Conservation (phyloP, 495 filamentous ascomycete genomes). For the Penicillium manginii region DNA sequence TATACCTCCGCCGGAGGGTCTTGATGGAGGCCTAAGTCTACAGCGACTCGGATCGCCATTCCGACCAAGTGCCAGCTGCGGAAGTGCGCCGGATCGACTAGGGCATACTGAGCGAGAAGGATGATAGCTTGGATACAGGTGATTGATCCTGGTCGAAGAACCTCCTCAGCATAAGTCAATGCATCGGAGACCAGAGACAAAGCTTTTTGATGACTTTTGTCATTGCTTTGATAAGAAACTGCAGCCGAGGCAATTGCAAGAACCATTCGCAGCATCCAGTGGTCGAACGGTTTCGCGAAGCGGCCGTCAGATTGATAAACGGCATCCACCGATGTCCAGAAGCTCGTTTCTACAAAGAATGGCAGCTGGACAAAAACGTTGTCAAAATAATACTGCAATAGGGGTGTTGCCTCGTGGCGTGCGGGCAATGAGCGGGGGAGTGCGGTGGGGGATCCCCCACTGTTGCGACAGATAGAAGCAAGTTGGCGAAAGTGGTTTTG, state of each 20-base stretch:
- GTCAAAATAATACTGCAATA: slow-evolving; percentile 81
- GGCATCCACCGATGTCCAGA: slow-evolving; percentile 76
- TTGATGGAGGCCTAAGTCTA: slow-evolving; percentile 89
- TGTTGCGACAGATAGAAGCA: slow-evolving; percentile 74
- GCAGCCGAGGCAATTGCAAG: slow-evolving; percentile 77
- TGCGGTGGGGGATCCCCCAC: slow-evolving; percentile 65
- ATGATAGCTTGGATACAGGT: slow-evolving; percentile 82
- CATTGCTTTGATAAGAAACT: slow-evolving; percentile 67
- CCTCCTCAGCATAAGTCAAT: slow-evolving; percentile 73
- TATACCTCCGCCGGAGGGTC: slow-evolving; percentile 72
- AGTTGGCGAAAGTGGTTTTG: slow-evolving; percentile 82
- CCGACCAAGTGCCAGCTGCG: slow-evolving; percentile 90
- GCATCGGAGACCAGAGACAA: slow-evolving; percentile 70
- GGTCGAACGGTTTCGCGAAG: slow-evolving; percentile 70
- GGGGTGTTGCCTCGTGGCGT: slow-evolving; percentile 61
- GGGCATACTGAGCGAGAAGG: slow-evolving; percentile 83
- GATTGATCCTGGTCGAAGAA: slow-evolving; percentile 80
- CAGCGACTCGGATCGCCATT: slow-evolving; percentile 78
- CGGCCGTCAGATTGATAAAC: slow-evolving; percentile 69
- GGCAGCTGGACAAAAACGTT: slow-evolving; percentile 80
- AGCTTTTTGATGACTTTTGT: slow-evolving; percentile 65
- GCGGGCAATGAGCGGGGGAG: slow-evolving; percentile 63
- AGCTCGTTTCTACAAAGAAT: slow-evolving; percentile 72
- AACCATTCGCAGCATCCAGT: slow-evolving; percentile 87
- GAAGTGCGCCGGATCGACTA: slow-evolving; percentile 85